Evolutionary conservation across 2,329 filamentous ascomycete species (phyloP).

Genomic region (Claviceps capensis): DNA sequence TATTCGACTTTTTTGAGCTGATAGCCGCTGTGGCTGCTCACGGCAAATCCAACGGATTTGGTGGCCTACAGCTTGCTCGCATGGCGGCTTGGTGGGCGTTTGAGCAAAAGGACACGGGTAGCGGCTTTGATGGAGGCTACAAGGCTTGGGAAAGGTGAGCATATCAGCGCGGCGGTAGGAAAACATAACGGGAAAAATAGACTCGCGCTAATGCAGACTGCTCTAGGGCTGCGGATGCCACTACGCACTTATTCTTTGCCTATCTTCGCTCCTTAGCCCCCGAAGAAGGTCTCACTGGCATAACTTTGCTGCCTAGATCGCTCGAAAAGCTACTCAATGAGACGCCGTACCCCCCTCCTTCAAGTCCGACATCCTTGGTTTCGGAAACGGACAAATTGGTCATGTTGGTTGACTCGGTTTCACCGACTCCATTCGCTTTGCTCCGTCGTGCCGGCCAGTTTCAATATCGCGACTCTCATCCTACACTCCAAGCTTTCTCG

Average conservation of each 20-base stretch:
- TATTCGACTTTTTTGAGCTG: conserved; percentile 93
- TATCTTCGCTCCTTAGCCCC: conserved; percentile 84
- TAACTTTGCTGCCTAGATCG: conserved; percentile 77
- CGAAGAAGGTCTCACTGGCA: conserved; percentile 62
- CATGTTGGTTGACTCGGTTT: conserved; percentile 94
- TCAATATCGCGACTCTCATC: conserved; percentile 82
- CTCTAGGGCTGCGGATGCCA: conserved; percentile 75
- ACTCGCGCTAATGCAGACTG: conserved; percentile 1
- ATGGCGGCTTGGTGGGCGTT: conserved; percentile 99
- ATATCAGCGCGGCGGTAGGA: not conserved
- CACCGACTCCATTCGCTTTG: conserved; percentile 83
- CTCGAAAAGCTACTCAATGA: conserved; percentile 82
- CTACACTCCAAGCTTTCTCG: conserved; percentile 71
- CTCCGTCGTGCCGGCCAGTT: conserved; percentile 87
- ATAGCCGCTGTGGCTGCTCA: conserved; percentile 83
- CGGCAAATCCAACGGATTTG: conserved; percentile 83
- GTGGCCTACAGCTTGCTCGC: conserved; percentile 83
- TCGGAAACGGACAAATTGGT: conserved; percentile 76
- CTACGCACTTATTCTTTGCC: conserved; percentile 94
- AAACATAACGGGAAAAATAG: not conserved
- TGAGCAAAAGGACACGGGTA: conserved; percentile 73
- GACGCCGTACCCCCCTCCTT: conserved; percentile 85
- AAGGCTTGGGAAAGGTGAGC: conserved; percentile 61
- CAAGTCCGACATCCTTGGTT: conserved; percentile 62
- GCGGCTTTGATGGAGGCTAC: conserved; percentile 91